These are phyloP conservation scores for Phytopythium ostracodes DNA, from an alignment of 352 stramenopile genomes.

Conservation along the genomic window DNA sequence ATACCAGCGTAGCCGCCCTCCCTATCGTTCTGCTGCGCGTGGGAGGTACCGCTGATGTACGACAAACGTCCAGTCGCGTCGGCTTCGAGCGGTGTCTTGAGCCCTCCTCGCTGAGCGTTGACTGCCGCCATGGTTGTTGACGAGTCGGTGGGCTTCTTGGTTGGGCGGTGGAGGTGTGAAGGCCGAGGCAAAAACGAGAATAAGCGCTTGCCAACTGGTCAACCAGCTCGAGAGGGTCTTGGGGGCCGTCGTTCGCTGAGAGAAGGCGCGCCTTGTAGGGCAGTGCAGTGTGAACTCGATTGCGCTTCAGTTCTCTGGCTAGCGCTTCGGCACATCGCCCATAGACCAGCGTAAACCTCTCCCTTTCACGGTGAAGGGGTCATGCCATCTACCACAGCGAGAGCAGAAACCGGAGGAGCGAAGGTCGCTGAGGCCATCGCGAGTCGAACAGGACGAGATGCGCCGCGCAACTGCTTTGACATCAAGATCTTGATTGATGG, in stretches of 20 bases:
- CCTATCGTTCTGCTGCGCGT: background rate
- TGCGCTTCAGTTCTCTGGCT: background rate
- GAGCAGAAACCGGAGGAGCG: background rate
- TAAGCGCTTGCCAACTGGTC: background rate
- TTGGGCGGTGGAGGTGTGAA: background rate
- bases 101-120: background rate
- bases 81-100: conserved; percentile 5
- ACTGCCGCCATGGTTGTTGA: background rate
- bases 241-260: background rate
- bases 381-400: no score
- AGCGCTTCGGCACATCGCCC: background rate
- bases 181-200: conserved; percentile 4
- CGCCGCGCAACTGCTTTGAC: background rate
- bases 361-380: background rate
- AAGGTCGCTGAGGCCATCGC: background rate
- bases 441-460: background rate
- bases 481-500: background rate
- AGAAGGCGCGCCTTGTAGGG: background rate
- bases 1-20: background rate
- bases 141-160: background rate
- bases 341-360: background rate
- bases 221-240: background rate
- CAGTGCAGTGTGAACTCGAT: background rate
- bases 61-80: background rate
- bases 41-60: conserved; percentile 4